Base-by-base conservation (phyloP, 768 basidiomycete species). In the Mrakia frigida region DNA sequence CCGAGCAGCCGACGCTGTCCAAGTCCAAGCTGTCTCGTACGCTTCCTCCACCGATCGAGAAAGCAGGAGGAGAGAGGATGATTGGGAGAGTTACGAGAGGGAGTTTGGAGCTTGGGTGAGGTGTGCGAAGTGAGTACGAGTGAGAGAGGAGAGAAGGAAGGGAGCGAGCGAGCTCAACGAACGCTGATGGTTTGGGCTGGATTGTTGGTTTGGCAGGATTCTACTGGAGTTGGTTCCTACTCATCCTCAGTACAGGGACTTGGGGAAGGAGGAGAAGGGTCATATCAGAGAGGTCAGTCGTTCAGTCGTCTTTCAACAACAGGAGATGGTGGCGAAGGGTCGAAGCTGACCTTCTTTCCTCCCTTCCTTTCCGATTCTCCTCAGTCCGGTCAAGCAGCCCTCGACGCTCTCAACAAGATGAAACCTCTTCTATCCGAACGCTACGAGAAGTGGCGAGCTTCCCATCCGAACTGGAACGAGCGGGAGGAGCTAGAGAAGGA, bases 221-320 rank as follows among this genome's bases (percentile, higher is more conserved):
- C 67, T 77, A 28, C 63, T 77, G 37, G 76, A 77, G 39, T 61
- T 73, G 28, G 31, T 77, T 18, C 76, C 76, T 18, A 39, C 70
- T 0, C 76, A 77, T 63, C 76, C 76, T 7, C 70, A 71, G 23
- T 68, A 63, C n/a, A 33, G 67, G 28, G 76, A 77, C 46, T 41
- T 77, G 6, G 23, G 46, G 10, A 7, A 63, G 13, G 63, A 73
- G 11, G 76, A 77, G 33, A 73, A 68, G 52, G 46, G 71, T 3
- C 61, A 31, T 21, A 33, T 77, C 39, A 60, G 70, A 43, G 10
- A 50, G 33, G 76, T 77, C 6, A 46, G 76, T 53, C 23, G 3
- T n/a, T n/a, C 3, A 13, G 9, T 46, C 11, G 5, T 41, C 39
- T 11, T 41, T 41, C 43, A 14, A 46, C n/a, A n/a, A n/a, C n/a